Base-by-base conservation (phyloP, 176 grass and related monocot genomes). In the Aegilops sharonensis region DNA sequence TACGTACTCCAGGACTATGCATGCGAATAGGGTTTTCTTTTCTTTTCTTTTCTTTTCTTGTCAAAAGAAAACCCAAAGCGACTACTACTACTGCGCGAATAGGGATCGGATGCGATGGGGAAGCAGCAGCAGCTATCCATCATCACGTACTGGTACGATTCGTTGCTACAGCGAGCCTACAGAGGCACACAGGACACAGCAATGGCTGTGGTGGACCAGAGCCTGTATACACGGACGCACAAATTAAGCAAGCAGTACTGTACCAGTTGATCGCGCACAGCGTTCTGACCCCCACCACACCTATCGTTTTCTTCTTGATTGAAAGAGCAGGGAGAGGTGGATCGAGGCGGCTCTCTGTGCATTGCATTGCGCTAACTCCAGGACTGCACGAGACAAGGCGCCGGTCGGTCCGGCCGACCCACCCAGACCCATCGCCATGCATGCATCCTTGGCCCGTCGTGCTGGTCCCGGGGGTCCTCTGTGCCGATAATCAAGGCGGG, bases 401-500 rank as follows among this genome's bases (percentile, higher is more conserved):
- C 15, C 40, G 59, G 77, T 79, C 57, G 21, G 70, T 72, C 37
- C 37, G 1, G 37, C 21, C 21, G 21, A 2, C 36, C 21, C 12
- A 14, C 9, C 18, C 54, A 5, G 42, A 39, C 37, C 8, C 39
- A 40, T 4, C 11, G 68, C 37, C 8, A 47, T 75, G 69, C 39
- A 73, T 74, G 72, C 25, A 31, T 27, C 1, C 24, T 15, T 57
- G 9, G 32, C 42, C 13, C 64, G 64, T 45, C 52, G 73, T 45
- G 35, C 64, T 66, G 67, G 81, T 42, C 81, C 87, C 70, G 2
- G 18, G 50, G 50, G 15, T 54, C 50, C 50, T 54, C 50, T 54
- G 5, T 48, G 61, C 48, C 45, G 73, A 75, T 67, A 66, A 66
- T 77, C 1, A 77, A 59, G 68, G 45, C 68, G 77, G 29, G 82